These are phyloP conservation scores for Aspergillus sp. DNA, from an alignment of 2,329 filamentous ascomycete genomes.

Conservation along the genomic window DNA sequence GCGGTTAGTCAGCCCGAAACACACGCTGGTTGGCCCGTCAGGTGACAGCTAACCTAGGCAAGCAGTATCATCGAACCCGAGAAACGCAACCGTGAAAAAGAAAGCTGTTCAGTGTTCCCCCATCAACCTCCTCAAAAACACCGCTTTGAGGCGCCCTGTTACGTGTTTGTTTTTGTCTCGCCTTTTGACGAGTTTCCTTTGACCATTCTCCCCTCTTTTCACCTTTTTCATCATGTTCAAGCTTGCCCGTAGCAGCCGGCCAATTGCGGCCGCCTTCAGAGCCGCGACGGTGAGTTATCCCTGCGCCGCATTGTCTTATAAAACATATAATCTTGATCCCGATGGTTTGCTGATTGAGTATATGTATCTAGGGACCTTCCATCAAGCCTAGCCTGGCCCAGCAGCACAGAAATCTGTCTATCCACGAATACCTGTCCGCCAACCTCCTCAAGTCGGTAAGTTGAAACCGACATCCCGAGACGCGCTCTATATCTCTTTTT, in stretches of 20 bases:
- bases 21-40: conserved; percentile 24
- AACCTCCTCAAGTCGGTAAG: conserved; percentile 70
- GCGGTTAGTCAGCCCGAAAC: conserved; percentile 23
- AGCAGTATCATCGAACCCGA: conserved; percentile 23
- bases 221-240: conserved; percentile 65
- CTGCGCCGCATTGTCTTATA: too few relatives aligned
- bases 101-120: conserved; percentile 24
- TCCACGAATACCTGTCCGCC: conserved; percentile 97
- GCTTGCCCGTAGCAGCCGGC: conserved; percentile 74
- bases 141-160: conserved; percentile 8
- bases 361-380: conserved; percentile 49
- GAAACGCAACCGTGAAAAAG: conserved; percentile 25
- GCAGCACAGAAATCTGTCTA: conserved; percentile 87
- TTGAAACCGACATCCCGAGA: too few relatives aligned
- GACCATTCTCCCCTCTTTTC: conserved; percentile 15
- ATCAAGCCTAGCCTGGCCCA: conserved; percentile 51
- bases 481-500: conserved; percentile 14
- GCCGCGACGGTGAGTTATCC: conserved; percentile 63
- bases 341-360: too few relatives aligned
- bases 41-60: conserved; percentile 19
- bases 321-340: too few relatives aligned
- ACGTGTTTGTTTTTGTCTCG: conserved; percentile 9
- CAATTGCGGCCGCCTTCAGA: conserved; percentile 73
- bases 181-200: conserved; percentile 6
- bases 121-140: conserved; percentile 3